Percentiles rank a stretch among this genome's conserved stretches.
phyloP scores from a whole-genome alignment of 768 basidiomycete genomes.

The Phlebiopsis gigantea region DNA sequence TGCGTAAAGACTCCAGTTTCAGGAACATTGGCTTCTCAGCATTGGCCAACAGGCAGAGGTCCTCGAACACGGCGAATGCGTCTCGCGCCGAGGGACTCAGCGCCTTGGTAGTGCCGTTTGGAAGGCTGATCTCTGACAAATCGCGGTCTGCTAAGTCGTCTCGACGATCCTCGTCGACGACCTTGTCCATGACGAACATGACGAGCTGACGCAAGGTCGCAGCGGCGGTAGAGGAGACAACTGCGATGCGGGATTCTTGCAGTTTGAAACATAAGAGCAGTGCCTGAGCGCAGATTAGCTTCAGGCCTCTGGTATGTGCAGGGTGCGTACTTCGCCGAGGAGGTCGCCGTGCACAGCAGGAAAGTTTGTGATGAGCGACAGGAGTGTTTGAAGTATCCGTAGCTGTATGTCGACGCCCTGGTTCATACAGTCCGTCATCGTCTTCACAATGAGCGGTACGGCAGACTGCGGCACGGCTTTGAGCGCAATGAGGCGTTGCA shows the following conservation, averaged over 20 bases:
- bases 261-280: constrained; percentile 92
- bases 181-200: constrained; percentile 97
- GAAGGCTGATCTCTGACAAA: constrained; percentile 46
- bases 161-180: constrained; percentile 67
- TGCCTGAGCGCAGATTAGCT: constrained; percentile 44
- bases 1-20: constrained; percentile 74
- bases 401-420: constrained; percentile 98
- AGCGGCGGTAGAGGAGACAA: constrained; percentile 95
- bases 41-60: constrained; percentile 85
- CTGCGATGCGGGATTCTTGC: constrained; percentile 92
- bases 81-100: constrained; percentile 79
- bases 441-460: constrained; percentile 74
- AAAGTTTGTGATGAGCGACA: constrained; percentile 88
- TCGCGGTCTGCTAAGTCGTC: constrained; percentile 30
- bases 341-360: constrained; percentile 72
- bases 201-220: constrained; percentile 94
- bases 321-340: constrained; percentile 67
- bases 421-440: constrained; percentile 81
- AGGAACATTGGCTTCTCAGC: constrained; percentile 77
- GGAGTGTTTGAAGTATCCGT: constrained; percentile 86
- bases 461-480: constrained; percentile 79
- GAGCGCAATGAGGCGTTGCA: constrained; percentile 85
- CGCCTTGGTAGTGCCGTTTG: constrained; percentile 57
- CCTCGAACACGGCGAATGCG: constrained; percentile 85
- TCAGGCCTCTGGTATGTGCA: background rate